These are phyloP conservation scores for Yarrowia keelungensis DNA, from an alignment of 805 yeast genomes.

Conservation along the genomic window DNA sequence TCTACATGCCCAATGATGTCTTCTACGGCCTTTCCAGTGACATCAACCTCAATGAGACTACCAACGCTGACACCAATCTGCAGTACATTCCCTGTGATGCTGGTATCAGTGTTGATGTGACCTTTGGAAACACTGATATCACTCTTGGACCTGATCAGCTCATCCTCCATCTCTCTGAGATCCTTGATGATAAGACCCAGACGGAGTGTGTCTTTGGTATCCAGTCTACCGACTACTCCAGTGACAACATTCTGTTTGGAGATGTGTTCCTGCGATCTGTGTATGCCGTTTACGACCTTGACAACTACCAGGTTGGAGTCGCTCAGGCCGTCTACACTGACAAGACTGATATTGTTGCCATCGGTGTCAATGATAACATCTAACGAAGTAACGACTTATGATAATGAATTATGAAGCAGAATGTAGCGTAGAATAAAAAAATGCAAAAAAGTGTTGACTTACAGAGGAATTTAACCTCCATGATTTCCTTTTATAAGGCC, in stretches of 20 bases:
- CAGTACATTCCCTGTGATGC: constrained; percentile 33
- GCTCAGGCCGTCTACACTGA: constrained; percentile 20
- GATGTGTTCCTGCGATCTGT: constrained; percentile 69
- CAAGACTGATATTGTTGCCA: constrained; percentile 9
- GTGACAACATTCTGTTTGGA: constrained; percentile 52
- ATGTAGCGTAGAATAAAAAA: not conserved
- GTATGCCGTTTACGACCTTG: constrained; percentile 72
- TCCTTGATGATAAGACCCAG: constrained; percentile 9
- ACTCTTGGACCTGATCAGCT: constrained; percentile 1
- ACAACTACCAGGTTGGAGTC: constrained; percentile 48
- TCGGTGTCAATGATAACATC: not conserved
- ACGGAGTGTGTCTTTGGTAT: constrained; percentile 46
- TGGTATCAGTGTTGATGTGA: constrained; percentile 40
- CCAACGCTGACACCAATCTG: constrained; percentile 35
- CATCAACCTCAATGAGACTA: constrained; percentile 6
- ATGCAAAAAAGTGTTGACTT: constrained; percentile 21
- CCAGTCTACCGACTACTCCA: constrained; percentile 47
- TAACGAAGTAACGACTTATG: not conserved
- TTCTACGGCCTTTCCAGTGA: constrained; percentile 5
- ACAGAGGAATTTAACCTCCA: constrained; percentile 28
- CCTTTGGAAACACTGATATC: constrained; percentile 8
- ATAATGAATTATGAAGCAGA: not conserved
- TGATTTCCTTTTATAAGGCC: constrained; percentile 24
- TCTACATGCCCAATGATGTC: constrained; percentile 55
- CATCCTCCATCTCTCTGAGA: constrained; percentile 1